Conservation (phyloP, 2,329 filamentous ascomycete genomes). For the Gnomoniopsis smithogilvyi region DNA sequence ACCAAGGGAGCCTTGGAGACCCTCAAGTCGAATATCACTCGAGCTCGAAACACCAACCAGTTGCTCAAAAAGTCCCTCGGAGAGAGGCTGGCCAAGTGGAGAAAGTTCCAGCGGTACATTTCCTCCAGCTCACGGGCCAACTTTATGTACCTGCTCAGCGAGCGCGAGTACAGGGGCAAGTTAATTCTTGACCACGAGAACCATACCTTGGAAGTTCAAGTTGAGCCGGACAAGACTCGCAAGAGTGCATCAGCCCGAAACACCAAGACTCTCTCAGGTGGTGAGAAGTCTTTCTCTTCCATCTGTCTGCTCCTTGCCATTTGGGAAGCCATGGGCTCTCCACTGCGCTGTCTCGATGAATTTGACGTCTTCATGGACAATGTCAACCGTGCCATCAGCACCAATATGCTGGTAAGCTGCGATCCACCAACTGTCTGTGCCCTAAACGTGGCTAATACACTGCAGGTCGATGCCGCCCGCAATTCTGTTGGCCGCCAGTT, state of each 20-base stretch:
- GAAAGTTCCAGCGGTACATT: conserved; percentile 77
- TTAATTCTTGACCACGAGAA: conserved; percentile 73
- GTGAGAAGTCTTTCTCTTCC: conserved; percentile 96
- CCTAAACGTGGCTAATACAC: conserved; percentile 19
- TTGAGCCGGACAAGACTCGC: conserved; percentile 68
- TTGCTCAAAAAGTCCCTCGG: conserved; percentile 58
- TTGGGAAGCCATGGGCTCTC: conserved; percentile 98
- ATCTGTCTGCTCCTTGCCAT: conserved; percentile 90
- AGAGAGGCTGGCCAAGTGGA: conserved; percentile 72
- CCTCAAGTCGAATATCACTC: conserved; percentile 41
- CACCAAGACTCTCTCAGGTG: conserved; percentile 90
- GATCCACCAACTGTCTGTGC: background rate
- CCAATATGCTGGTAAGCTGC: conserved; percentile 79
- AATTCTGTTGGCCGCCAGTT: conserved; percentile 89
- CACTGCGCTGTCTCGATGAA: conserved; percentile 91
- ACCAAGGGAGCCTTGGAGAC: conserved; percentile 37
- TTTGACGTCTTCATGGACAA: conserved; percentile 99
- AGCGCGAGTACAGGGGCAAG: conserved; percentile 82
- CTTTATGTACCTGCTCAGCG: conserved; percentile 84
- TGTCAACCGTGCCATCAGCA: conserved; percentile 89
- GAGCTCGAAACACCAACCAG: conserved; percentile 37
- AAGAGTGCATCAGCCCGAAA: conserved; percentile 69
- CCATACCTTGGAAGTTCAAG: conserved; percentile 74
- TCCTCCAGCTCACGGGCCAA: conserved; percentile 80
- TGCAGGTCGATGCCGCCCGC: conserved; percentile 76